These are phyloP conservation scores for Areca catechu DNA, from an alignment of 176 grass and related monocot species.

Conservation along the genomic window DNA sequence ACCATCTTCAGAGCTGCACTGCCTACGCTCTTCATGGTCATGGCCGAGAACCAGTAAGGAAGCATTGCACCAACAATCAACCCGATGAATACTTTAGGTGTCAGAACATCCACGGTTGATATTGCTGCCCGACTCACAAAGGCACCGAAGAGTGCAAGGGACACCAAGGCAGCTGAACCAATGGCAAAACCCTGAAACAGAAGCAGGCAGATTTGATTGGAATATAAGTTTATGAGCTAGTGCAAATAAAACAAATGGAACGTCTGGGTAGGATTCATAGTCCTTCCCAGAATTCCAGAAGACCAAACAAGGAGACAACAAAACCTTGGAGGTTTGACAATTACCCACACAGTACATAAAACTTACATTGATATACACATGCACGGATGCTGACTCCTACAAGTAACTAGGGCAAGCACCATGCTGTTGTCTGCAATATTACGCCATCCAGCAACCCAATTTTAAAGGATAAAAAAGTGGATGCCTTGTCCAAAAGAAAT, in stretches of 20 bases:
- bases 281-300: too few relatives aligned
- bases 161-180: constrained; percentile 80
- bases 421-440: too few relatives aligned
- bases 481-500: too few relatives aligned
- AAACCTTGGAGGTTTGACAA: too few relatives aligned
- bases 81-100: constrained; percentile 83
- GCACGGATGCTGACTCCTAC: too few relatives aligned
- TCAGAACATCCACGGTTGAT: constrained; percentile 63
- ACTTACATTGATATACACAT: too few relatives aligned
- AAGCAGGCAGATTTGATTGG: constrained; percentile 1
- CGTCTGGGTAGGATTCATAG: not conserved
- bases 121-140: constrained; percentile 80
- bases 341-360: too few relatives aligned
- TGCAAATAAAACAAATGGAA: not conserved
- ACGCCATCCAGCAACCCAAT: too few relatives aligned
- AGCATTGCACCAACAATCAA: constrained; percentile 89
- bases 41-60: constrained; percentile 92
- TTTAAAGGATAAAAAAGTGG: too few relatives aligned
- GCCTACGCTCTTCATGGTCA: constrained; percentile 95
- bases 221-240: not conserved
- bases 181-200: constrained; percentile 71
- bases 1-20: constrained; percentile 84
- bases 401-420: too few relatives aligned
- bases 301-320: too few relatives aligned
- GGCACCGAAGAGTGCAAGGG: constrained; percentile 72